These are phyloP conservation scores for Ascosphaera acerosa DNA, from an alignment of 2,329 filamentous ascomycete species.

Conservation along the genomic window DNA sequence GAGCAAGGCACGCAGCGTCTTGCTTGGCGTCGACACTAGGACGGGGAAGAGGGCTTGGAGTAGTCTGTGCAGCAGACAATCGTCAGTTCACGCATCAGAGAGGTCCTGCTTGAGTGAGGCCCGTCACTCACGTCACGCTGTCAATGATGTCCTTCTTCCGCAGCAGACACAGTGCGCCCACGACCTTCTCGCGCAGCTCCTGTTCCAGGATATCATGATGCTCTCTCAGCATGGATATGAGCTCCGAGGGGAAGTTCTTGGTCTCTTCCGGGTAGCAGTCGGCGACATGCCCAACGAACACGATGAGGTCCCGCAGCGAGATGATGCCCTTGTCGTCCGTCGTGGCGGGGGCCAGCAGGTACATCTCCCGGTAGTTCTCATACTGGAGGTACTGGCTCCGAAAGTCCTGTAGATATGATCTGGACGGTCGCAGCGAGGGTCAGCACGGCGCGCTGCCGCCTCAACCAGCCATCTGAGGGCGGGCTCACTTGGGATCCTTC, in stretches of 20 bases:
- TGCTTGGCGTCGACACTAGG: slow-evolving; percentile 74
- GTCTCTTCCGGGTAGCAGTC: slow-evolving; percentile 78
- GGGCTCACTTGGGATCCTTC: slow-evolving; percentile 43
- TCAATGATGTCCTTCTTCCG: slow-evolving; percentile 82
- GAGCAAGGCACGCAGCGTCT: slow-evolving; percentile 60
- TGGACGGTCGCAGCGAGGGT: slow-evolving; percentile 11
- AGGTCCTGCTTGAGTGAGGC: no score
- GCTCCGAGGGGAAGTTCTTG: slow-evolving; percentile 47
- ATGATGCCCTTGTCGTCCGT: slow-evolving; percentile 55
- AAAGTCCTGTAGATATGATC: slow-evolving; percentile 78
- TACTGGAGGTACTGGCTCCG: slow-evolving; percentile 74
- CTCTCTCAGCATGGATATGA: slow-evolving; percentile 53
- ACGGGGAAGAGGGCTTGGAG: slow-evolving; percentile 88
- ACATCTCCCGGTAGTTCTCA: slow-evolving; percentile 73
- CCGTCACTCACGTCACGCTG: slow-evolving; percentile 32
- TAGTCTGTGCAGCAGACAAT: slow-evolving; percentile 19
- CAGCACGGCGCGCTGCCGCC: not conserved
- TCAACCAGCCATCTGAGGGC: slow-evolving; percentile 1
- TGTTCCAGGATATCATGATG: slow-evolving; percentile 65
- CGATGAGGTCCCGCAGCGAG: slow-evolving; percentile 72
- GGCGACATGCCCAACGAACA: slow-evolving; percentile 79
- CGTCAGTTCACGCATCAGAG: not conserved
- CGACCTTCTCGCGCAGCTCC: slow-evolving; percentile 80
- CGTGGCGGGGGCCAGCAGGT: slow-evolving; percentile 56
- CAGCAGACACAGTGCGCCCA: slow-evolving; percentile 66